These are phyloP conservation scores for Kwoniella mangroviensis DNA, from an alignment of 768 basidiomycete species.

Conservation along the genomic window DNA sequence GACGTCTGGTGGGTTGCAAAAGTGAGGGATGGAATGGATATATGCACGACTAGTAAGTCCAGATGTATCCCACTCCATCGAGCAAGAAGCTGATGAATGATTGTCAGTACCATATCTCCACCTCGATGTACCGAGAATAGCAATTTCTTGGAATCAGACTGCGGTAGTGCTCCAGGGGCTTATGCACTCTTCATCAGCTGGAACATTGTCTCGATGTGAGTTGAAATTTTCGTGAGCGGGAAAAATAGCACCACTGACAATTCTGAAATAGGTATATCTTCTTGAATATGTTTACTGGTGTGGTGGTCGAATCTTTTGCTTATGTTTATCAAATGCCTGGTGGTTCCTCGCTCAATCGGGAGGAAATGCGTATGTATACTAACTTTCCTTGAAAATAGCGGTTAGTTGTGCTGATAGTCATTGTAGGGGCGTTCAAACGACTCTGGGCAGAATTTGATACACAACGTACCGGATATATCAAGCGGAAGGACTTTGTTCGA, in stretches of 20 bases:
- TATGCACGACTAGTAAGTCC: slow-evolving; percentile 90
- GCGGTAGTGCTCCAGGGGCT: slow-evolving; percentile 82
- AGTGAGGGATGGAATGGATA: slow-evolving; percentile 97
- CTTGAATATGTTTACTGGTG: slow-evolving; percentile 94
- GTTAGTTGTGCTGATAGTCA: background rate
- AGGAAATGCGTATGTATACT: slow-evolving; percentile 73
- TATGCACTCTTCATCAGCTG: slow-evolving; percentile 88
- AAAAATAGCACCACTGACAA: background rate
- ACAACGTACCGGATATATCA: slow-evolving; percentile 75
- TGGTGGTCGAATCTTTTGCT: slow-evolving; percentile 92
- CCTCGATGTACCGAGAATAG: slow-evolving; percentile 75
- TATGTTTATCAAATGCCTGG: slow-evolving; percentile 89
- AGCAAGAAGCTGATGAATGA: background rate
- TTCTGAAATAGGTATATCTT: slow-evolving; percentile 76
- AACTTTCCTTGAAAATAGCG: background rate
- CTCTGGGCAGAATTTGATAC: slow-evolving; percentile 86
- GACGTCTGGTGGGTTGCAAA: background rate
- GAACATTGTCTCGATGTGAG: slow-evolving; percentile 91
- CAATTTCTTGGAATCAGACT: slow-evolving; percentile 72
- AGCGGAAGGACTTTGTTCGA: slow-evolving; percentile 69
- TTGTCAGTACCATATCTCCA: slow-evolving; percentile 68
- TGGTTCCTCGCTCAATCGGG: slow-evolving; percentile 76
- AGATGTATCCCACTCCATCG: background rate
- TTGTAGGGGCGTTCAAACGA: slow-evolving; percentile 75
- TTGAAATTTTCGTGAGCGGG: background rate